Evolutionary conservation across 306 rosid species (phyloP).

Genomic region (Citrullus amarus): DNA sequence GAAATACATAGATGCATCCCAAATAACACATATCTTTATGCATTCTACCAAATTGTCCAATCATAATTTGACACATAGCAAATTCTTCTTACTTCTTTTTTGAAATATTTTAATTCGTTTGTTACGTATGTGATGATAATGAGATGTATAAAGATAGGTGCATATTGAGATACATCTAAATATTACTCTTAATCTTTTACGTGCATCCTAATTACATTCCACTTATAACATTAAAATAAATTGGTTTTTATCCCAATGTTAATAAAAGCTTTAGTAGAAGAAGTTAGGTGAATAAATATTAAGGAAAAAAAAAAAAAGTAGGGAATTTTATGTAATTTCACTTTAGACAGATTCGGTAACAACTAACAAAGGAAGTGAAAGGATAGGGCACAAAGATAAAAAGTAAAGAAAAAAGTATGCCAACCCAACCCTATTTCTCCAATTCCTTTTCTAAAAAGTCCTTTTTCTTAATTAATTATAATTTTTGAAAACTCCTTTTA

Average conservation of each 20-base stretch:
- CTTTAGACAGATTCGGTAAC: background rate
- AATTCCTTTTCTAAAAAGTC: background rate
- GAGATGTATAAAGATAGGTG: too few relatives aligned
- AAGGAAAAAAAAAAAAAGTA: background rate
- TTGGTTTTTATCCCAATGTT: background rate
- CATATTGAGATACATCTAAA: too few relatives aligned
- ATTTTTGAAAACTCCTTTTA: background rate
- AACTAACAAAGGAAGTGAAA: background rate
- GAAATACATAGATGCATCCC: too few relatives aligned
- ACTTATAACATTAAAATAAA: background rate
- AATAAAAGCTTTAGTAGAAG: background rate
- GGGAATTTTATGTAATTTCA: constrained; percentile 4
- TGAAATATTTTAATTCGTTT: too few relatives aligned
- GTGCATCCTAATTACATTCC: too few relatives aligned
- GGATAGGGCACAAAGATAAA: constrained; percentile 1
- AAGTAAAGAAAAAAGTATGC: background rate
- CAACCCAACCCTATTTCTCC: background rate
- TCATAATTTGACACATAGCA: too few relatives aligned
- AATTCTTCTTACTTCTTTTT: too few relatives aligned
- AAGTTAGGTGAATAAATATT: background rate
- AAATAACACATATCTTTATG: too few relatives aligned
- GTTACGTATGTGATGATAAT: too few relatives aligned
- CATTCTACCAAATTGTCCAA: too few relatives aligned
- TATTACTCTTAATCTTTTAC: too few relatives aligned
- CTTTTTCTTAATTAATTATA: background rate